Conservation (phyloP, 2,329 filamentous ascomycete species). For the Trichophaea hybrida region DNA sequence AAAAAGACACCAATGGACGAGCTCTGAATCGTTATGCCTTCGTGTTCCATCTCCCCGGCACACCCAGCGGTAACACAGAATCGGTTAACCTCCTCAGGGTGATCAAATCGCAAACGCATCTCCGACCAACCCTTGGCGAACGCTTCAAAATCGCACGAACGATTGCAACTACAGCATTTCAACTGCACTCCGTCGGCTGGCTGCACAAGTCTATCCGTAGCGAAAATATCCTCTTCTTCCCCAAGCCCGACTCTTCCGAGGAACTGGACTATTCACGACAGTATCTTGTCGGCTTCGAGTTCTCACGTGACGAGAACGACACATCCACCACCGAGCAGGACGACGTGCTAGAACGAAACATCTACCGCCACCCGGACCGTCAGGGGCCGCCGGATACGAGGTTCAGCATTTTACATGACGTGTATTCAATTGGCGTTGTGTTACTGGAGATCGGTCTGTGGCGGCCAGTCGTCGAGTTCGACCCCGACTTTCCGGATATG, state of each 20-base stretch:
- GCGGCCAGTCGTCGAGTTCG: slow-evolving; percentile 17
- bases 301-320: slow-evolving; percentile 31
- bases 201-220: slow-evolving; percentile 36
- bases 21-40: slow-evolving; percentile 34
- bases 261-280: slow-evolving; percentile 31
- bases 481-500: background rate
- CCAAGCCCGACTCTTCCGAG: slow-evolving; percentile 9
- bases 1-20: slow-evolving; percentile 32
- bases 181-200: slow-evolving; percentile 42
- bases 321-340: slow-evolving; percentile 28
- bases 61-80: slow-evolving; percentile 30
- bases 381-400: slow-evolving; percentile 25
- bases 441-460: slow-evolving; percentile 32
- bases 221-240: slow-evolving; percentile 35
- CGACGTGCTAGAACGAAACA: slow-evolving; percentile 9
- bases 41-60: slow-evolving; percentile 32
- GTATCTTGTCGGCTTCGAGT: slow-evolving; percentile 34
- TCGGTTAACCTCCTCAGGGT: slow-evolving; percentile 33
- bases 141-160: slow-evolving; percentile 33
- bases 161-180: slow-evolving; percentile 36
- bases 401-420: slow-evolving; percentile 30
- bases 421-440: slow-evolving; percentile 32
- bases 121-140: slow-evolving; percentile 7
- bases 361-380: slow-evolving; percentile 16
- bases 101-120: slow-evolving; percentile 34